Conservation (phyloP, 75 land plant species). For the Picea sitchensis region DNA sequence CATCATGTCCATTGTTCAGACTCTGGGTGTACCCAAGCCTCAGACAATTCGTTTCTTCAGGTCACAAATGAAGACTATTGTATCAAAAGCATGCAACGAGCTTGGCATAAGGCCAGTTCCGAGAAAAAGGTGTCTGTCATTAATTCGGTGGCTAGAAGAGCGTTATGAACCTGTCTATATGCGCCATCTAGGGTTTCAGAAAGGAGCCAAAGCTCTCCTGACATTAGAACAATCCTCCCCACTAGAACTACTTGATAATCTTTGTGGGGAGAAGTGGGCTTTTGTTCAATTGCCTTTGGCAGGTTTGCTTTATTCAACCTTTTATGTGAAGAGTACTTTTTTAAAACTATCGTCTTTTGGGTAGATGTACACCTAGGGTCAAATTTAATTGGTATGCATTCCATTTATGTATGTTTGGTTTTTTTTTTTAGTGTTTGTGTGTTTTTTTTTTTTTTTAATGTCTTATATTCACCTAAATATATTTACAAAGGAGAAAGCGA, state of each 20-base stretch:
- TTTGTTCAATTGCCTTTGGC: constrained; percentile 89
- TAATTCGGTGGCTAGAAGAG: constrained; percentile 88
- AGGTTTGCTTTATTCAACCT: constrained; percentile 34
- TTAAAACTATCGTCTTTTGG: not conserved
- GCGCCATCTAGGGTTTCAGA: constrained; percentile 75
- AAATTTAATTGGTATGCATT: not conserved
- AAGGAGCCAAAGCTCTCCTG: constrained; percentile 65
- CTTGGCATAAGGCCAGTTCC: constrained; percentile 75
- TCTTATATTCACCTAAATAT: too few relatives aligned
- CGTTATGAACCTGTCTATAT: constrained; percentile 45
- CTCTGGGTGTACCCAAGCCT: constrained; percentile 80
- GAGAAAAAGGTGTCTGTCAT: constrained; percentile 77
- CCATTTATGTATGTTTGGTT: not conserved
- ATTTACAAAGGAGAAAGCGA: too few relatives aligned
- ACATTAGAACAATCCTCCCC: too few relatives aligned
- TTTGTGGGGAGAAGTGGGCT: constrained; percentile 75
- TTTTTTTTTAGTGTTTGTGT: too few relatives aligned
- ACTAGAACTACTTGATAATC: too few relatives aligned
- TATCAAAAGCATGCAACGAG: not conserved
- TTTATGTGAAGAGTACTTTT: not conserved
- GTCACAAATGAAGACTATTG: constrained; percentile 34
- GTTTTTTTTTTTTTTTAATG: too few relatives aligned
- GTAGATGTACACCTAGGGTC: not conserved
- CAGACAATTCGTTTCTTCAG: constrained; percentile 86
- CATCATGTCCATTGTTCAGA: constrained; percentile 49